Conservation (phyloP, 768 basidiomycete species). For the Solioccasus polychromus region DNA sequence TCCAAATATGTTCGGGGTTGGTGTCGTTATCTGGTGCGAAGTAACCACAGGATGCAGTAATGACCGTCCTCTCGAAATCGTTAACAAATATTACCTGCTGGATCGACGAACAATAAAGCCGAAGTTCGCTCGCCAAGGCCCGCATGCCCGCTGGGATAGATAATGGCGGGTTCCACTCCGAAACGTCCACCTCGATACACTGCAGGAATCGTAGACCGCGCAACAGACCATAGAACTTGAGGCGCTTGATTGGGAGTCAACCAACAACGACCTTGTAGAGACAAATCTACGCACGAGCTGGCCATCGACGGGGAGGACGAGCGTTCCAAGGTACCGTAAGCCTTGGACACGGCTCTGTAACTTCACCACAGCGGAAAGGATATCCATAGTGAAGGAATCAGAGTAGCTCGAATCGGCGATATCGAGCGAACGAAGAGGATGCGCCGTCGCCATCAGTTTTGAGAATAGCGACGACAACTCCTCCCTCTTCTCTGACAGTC, state of each 20-base stretch:
- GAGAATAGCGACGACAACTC: conserved; percentile 51
- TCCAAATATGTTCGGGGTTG: conserved; percentile 29
- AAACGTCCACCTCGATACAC: conserved; percentile 62
- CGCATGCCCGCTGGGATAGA: conserved; percentile 50
- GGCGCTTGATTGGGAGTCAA: conserved; percentile 42
- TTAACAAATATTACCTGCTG: conserved; percentile 57
- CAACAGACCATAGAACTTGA: conserved; percentile 59
- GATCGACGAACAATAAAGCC: conserved; percentile 55
- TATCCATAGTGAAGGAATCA: conserved; percentile 50
- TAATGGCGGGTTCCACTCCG: conserved; percentile 62
- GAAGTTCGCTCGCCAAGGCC: conserved; percentile 57
- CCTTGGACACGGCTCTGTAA: conserved; percentile 34
- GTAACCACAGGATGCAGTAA: conserved; percentile 34
- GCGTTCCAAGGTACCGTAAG: conserved; percentile 60
- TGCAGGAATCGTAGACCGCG: conserved; percentile 49
- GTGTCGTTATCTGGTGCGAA: conserved; percentile 28
- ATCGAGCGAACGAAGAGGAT: conserved; percentile 50
- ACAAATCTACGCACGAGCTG: conserved; percentile 23
- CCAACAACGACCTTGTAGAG: neutral
- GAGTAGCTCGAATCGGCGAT: conserved; percentile 61
- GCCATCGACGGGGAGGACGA: conserved; percentile 57
- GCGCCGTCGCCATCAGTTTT: conserved; percentile 43
- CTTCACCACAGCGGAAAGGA: conserved; percentile 43
- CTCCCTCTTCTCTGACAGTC: conserved; percentile 43
- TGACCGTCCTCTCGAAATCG: conserved; percentile 56